A percentile compares a stretch with the other conserved stretches of the same genome.
These are phyloP conservation scores for Cerioporus squamosus DNA, from an alignment of 1,284 basidiomycete species.

Conservation along the genomic window DNA sequence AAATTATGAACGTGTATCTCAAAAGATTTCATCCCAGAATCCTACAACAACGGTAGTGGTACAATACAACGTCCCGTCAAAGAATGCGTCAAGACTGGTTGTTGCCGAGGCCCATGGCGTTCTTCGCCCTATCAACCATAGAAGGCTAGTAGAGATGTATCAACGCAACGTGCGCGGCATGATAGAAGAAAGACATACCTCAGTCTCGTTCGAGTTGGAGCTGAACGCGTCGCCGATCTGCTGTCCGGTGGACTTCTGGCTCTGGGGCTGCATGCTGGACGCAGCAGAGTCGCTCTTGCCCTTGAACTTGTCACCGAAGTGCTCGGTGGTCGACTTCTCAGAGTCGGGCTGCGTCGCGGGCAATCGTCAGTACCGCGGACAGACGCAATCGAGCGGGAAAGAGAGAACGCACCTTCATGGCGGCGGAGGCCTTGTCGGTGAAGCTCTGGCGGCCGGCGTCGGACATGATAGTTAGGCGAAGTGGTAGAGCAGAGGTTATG, in stretches of 20 bases:
- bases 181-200: constrained; percentile 27
- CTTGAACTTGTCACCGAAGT: constrained; percentile 41
- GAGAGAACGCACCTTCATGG: constrained; percentile 37
- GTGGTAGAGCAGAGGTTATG: too few species aligned
- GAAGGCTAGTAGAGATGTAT: constrained; percentile 23
- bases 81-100: too few species aligned
- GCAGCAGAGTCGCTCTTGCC: constrained; percentile 38
- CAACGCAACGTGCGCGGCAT: too few species aligned
- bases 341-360: constrained; percentile 34
- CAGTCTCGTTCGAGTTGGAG: constrained; percentile 37
- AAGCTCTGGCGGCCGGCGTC: constrained; percentile 45
- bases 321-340: constrained; percentile 42
- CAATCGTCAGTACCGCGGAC: background rate
- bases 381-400: background rate
- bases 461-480: constrained; percentile 35
- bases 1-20: too few species aligned
- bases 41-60: too few species aligned
- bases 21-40: too few species aligned
- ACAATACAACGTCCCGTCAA: too few species aligned
- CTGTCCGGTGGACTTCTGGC: constrained; percentile 55
- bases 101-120: constrained; percentile 25
- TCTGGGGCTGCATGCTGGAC: constrained; percentile 42
- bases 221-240: constrained; percentile 37
- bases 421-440: constrained; percentile 45
- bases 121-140: constrained; percentile 31